Percentiles rank a stretch among this genome's conserved stretches.
Evolutionary conservation across 208 protist species (phyloP).

Genomic region (Leishmania mexicana): DNA sequence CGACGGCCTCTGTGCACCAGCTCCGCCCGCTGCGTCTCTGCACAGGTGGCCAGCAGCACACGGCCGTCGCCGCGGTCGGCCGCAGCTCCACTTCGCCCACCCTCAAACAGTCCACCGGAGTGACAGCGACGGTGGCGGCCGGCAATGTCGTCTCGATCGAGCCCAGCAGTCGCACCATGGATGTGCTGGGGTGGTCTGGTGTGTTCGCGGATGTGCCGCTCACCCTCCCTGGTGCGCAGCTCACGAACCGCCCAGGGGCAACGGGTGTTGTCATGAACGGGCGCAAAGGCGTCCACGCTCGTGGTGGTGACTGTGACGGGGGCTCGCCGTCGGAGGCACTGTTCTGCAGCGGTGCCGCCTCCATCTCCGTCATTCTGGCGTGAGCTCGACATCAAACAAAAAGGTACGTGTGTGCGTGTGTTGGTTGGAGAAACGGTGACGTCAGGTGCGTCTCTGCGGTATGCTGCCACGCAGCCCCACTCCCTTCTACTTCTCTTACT

Average conservation of each 20-base stretch:
- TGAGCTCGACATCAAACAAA: background rate
- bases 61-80: background rate
- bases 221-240: slow-evolving; percentile 33
- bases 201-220: slow-evolving; percentile 43
- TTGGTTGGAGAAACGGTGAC: background rate
- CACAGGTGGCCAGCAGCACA: background rate
- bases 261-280: background rate
- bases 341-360: slow-evolving; percentile 21
- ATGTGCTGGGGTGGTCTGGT: slow-evolving; percentile 55
- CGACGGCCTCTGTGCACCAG: slow-evolving; percentile 1
- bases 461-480: background rate
- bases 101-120: background rate
- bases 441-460: background rate
- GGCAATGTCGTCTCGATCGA: background rate
- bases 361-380: slow-evolving; percentile 23
- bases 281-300: background rate
- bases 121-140: background rate
- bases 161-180: background rate
- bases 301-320: background rate
- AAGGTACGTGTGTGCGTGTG: background rate
- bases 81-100: background rate
- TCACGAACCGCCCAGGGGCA: background rate
- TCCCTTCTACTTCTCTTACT: background rate
- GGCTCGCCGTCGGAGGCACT: background rate
- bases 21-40: slow-evolving; percentile 1